Percentiles rank a stretch among this genome's conserved stretches.
Conservation (phyloP, 1,139 yeast genomes). For the Scheffersomyces titani region DNA sequence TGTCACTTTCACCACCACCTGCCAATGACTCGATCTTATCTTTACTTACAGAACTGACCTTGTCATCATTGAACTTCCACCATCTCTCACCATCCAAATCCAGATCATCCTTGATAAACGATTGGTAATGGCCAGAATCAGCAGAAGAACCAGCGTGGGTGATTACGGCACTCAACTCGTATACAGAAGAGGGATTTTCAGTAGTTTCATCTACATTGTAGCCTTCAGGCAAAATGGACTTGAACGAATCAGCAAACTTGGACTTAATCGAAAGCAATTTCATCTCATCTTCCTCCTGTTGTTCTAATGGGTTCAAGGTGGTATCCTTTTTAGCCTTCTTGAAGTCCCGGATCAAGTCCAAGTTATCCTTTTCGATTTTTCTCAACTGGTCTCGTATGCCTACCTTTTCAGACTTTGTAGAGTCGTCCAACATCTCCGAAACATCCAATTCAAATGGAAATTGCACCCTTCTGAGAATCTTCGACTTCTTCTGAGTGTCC, state of each 20-base stretch:
- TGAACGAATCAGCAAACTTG: constrained; percentile 47
- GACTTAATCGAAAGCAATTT: constrained; percentile 46
- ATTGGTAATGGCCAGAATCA: constrained; percentile 96
- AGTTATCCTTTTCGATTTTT: constrained; percentile 72
- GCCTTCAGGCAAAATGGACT: constrained; percentile 36
- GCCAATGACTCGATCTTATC: constrained; percentile 83
- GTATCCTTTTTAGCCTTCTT: constrained; percentile 63
- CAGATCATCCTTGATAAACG: constrained; percentile 72
- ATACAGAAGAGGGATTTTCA: constrained; percentile 85
- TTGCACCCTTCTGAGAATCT: constrained; percentile 88
- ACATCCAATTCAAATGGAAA: constrained; percentile 93
- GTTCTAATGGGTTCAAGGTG: constrained; percentile 39
- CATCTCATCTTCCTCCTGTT: constrained; percentile 49
- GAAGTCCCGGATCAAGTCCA: constrained; percentile 71
- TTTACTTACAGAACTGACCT: constrained; percentile 72
- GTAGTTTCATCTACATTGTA: constrained; percentile 45
- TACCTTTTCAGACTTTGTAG: constrained; percentile 64
- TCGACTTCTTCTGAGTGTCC: constrained; percentile 86
- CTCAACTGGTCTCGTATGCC: constrained; percentile 77
- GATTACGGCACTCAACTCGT: constrained; percentile 78
- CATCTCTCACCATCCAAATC: constrained; percentile 72
- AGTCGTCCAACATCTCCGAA: constrained; percentile 80
- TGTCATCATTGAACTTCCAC: constrained; percentile 96
- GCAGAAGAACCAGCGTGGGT: constrained; percentile 97
- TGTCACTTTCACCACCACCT: constrained; percentile 98